Conservation (phyloP, 768 basidiomycete species). For the Auriscalpium vulgare region DNA sequence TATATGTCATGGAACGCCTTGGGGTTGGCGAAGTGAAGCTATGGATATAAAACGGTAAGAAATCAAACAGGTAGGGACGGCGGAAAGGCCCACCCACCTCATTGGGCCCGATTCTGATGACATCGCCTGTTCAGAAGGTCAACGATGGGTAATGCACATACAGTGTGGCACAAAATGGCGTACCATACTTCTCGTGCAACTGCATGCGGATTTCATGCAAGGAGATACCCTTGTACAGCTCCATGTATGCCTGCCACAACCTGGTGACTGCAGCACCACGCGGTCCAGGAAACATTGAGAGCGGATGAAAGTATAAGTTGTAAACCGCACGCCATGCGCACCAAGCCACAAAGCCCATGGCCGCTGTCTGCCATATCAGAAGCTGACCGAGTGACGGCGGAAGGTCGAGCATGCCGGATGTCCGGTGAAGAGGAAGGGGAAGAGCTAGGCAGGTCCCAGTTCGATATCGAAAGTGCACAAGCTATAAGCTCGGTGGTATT, state of each 20-base stretch:
- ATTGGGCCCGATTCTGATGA: background rate
- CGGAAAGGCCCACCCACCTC: background rate
- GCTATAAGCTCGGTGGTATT: too few species aligned
- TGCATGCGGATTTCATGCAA: background rate
- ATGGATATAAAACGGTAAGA: too few species aligned
- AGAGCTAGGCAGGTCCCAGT: too few species aligned
- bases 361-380: too few species aligned
- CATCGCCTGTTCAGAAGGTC: background rate
- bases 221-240: conserved; percentile 1
- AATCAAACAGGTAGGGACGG: background rate
- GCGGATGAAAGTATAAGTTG: background rate
- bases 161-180: background rate
- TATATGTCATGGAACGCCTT: conserved; percentile 1
- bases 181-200: conserved; percentile 2
- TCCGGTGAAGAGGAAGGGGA: too few species aligned
- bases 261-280: background rate
- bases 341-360: too few species aligned
- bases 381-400: too few species aligned
- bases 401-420: too few species aligned
- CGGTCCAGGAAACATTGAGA: background rate
- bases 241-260: conserved; percentile 3
- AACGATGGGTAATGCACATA: too few species aligned
- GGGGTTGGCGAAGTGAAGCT: conserved; percentile 3
- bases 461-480: too few species aligned
- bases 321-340: background rate